Percentiles rank a stretch among this genome's conserved stretches.
phyloP scores from a whole-genome alignment of 129 eudicot species.

The Chrysanthemum seticuspe region DNA sequence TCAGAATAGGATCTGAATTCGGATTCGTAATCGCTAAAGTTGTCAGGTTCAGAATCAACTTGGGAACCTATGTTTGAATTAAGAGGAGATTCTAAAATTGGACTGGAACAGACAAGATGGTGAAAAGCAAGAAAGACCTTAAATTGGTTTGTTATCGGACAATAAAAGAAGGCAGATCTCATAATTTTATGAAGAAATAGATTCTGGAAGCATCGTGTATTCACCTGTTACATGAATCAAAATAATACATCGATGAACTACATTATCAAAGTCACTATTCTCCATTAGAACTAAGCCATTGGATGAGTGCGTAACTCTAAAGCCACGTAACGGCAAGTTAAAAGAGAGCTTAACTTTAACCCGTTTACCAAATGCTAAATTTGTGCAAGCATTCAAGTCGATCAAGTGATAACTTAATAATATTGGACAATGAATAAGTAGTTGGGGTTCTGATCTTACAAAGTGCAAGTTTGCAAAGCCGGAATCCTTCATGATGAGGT shows the following conservation, averaged over 20 bases:
- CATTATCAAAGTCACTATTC: not conserved
- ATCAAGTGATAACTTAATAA: no score
- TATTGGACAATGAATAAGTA: no score
- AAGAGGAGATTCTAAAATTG: not conserved
- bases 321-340: constrained; percentile 15
- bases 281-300: constrained; percentile 32
- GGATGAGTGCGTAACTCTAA: constrained; percentile 24
- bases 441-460: no score
- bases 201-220: constrained; percentile 23
- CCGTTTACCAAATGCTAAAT: no score
- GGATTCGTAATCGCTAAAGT: no score
- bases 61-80: not conserved
- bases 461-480: no score
- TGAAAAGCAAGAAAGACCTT: constrained; percentile 23
- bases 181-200: not conserved
- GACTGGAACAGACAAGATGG: constrained; percentile 5
- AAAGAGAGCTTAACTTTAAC: not conserved
- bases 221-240: constrained; percentile 33
- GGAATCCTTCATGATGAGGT: no score
- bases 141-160: constrained; percentile 9
- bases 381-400: no score
- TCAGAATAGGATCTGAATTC: not conserved
- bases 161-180: constrained; percentile 15
- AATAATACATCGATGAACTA: constrained; percentile 17
- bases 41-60: not conserved